Percentiles rank a stretch among this genome's conserved stretches.
Evolutionary conservation across 345 rosid species (phyloP).

Genomic region (Mangifera indica): DNA sequence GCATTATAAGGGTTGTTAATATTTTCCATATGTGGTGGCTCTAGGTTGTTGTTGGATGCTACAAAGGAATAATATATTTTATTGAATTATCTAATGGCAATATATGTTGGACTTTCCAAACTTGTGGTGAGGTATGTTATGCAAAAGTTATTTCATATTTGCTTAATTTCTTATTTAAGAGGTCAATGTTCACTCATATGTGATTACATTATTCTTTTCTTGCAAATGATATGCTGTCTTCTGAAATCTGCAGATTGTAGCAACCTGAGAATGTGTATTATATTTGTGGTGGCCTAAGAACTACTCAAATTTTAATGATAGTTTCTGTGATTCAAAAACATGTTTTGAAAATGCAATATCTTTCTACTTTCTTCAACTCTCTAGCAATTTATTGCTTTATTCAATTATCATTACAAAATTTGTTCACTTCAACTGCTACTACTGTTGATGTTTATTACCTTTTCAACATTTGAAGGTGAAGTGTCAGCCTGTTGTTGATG

Average conservation of each 20-base stretch:
- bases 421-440: not conserved
- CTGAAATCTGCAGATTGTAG: not conserved
- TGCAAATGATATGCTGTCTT: not conserved
- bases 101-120: slow-evolving; percentile 79
- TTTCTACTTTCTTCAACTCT: not conserved
- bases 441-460: slow-evolving; percentile 13
- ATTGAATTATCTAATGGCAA: slow-evolving; percentile 66
- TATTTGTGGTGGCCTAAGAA: not conserved
- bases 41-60: slow-evolving; percentile 94
- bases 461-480: slow-evolving; percentile 62
- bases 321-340: too few species aligned
- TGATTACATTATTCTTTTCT: slow-evolving; percentile 4
- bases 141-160: slow-evolving; percentile 7
- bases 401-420: not conserved
- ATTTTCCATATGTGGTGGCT: slow-evolving; percentile 15
- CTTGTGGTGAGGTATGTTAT: slow-evolving; percentile 70
- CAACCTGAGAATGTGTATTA: not conserved
- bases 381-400: not conserved
- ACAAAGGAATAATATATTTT: slow-evolving; percentile 76
- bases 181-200: not conserved
- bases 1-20: slow-evolving; percentile 15
- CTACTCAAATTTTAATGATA: not conserved
- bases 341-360: too few species aligned
- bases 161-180: slow-evolving; percentile 8
- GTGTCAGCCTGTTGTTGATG: slow-evolving; percentile 76